Conservation (phyloP, 1,284 basidiomycete species). For the Erythrobasidium hasegawianum region DNA sequence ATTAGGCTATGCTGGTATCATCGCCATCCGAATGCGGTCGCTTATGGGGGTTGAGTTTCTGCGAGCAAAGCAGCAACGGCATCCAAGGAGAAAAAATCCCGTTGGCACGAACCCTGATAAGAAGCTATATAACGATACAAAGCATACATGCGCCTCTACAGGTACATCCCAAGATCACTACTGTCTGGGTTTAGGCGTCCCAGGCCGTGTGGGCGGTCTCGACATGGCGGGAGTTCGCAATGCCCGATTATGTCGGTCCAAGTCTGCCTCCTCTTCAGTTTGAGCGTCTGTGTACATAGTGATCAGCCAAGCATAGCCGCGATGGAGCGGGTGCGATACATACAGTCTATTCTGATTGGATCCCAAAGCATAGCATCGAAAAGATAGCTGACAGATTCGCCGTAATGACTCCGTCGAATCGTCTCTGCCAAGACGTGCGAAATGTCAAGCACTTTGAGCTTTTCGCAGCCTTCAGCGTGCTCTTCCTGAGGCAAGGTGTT, state of each 20-base stretch:
- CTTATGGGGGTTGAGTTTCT: too few relatives aligned
- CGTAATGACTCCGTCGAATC: slow-evolving; percentile 69
- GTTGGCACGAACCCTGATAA: too few relatives aligned
- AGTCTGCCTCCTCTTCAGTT: slow-evolving; percentile 22
- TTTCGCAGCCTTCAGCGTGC: slow-evolving; percentile 70
- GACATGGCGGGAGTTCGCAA: slow-evolving; percentile 13
- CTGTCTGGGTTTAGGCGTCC: slow-evolving; percentile 23
- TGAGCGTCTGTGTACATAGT: slow-evolving; percentile 10
- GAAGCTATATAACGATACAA: too few relatives aligned
- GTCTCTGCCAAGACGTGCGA: slow-evolving; percentile 94
- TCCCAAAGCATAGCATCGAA: slow-evolving; percentile 36
- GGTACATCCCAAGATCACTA: background rate
- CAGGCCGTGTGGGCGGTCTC: slow-evolving; percentile 27
- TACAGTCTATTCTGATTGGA: slow-evolving; percentile 29
- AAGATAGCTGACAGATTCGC: slow-evolving; percentile 37
- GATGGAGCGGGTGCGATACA: background rate
- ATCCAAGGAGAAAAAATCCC: too few relatives aligned
- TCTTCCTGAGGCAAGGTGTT: slow-evolving; percentile 91
- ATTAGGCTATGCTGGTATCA: too few relatives aligned
- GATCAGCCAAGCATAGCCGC: background rate
- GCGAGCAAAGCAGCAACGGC: too few relatives aligned
- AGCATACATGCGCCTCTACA: too few relatives aligned
- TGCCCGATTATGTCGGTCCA: slow-evolving; percentile 10
- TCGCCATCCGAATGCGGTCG: too few relatives aligned
- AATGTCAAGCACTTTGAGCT: slow-evolving; percentile 95